Evolutionary conservation across 2,329 filamentous ascomycete genomes (phyloP).

Genomic region (Tolypocladium endophyticum): DNA sequence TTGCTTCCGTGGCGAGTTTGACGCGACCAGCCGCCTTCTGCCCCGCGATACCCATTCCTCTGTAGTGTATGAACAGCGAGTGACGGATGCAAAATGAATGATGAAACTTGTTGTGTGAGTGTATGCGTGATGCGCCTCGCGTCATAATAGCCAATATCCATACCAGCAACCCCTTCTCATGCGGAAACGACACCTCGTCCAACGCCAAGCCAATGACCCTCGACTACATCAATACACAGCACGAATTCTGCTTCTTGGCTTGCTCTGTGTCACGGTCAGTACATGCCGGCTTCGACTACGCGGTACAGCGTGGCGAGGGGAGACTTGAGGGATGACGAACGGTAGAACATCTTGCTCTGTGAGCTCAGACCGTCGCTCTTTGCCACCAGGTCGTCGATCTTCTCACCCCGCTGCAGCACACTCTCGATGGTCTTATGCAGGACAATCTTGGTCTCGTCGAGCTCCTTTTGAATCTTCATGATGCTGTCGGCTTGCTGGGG

Average conservation of each 20-base stretch:
- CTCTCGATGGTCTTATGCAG: slow-evolving; percentile 94
- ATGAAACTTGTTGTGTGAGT: background rate
- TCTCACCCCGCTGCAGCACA: slow-evolving; percentile 81
- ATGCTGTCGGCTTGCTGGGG: slow-evolving; percentile 84
- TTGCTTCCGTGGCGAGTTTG: background rate
- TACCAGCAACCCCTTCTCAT: slow-evolving; percentile 14
- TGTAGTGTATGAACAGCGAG: background rate
- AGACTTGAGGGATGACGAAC: slow-evolving; percentile 32
- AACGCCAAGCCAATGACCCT: slow-evolving; percentile 19
- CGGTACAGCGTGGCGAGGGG: background rate
- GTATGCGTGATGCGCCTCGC: slow-evolving; percentile 11
- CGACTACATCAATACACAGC: slow-evolving; percentile 58
- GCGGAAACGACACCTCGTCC: slow-evolving; percentile 18
- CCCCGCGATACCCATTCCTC: background rate
- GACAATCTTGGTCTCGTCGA: slow-evolving; percentile 95
- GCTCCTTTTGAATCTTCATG: slow-evolving; percentile 89
- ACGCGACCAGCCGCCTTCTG: background rate
- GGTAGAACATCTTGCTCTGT: slow-evolving; percentile 98
- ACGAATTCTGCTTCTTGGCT: slow-evolving; percentile 74
- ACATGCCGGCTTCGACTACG: background rate
- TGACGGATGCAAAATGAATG: slow-evolving; percentile 6
- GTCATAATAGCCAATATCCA: slow-evolving; percentile 21
- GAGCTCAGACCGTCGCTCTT: slow-evolving; percentile 87
- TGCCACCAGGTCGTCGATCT: slow-evolving; percentile 85
- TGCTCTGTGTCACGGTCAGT: slow-evolving; percentile 28